Conservation (phyloP, 805 yeast genomes). For the Scheffersomyces stipitis region DNA sequence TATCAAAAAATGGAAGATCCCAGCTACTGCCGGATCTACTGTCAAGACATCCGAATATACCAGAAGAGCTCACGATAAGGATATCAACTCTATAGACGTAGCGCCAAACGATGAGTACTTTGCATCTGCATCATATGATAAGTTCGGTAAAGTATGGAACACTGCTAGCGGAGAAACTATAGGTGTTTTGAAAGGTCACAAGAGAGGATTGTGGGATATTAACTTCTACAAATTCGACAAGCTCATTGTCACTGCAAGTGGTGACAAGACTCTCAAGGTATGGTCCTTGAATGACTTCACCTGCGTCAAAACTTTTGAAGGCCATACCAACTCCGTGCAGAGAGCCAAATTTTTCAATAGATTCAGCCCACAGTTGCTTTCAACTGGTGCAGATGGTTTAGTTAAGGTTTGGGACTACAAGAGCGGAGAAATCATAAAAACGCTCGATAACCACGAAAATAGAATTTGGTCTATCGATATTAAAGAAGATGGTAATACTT, state of each 20-base stretch:
- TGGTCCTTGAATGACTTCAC: conserved; percentile 84
- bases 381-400: conserved; percentile 93
- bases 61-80: conserved; percentile 95
- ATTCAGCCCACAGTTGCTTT: conserved; percentile 62
- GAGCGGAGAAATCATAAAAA: conserved; percentile 72
- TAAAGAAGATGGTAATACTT: conserved; percentile 61
- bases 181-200: conserved; percentile 86
- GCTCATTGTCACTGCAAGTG: conserved; percentile 77
- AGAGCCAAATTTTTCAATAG: conserved; percentile 68
- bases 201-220: conserved; percentile 93
- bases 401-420: conserved; percentile 85
- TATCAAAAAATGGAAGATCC: conserved; percentile 80
- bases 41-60: conserved; percentile 78
- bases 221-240: conserved; percentile 80
- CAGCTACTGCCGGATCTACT: conserved; percentile 34
- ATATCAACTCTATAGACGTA: conserved; percentile 84
- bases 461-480: conserved; percentile 89
- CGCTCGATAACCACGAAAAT: conserved; percentile 88
- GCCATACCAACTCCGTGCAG: conserved; percentile 91
- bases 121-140: conserved; percentile 94
- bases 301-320: conserved; percentile 83
- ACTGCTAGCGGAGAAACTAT: conserved; percentile 80
- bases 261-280: conserved; percentile 85
- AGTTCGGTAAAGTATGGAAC: conserved; percentile 89
- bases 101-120: conserved; percentile 87